These are phyloP conservation scores for Xylaria castorea DNA, from an alignment of 495 filamentous ascomycete genomes.

Conservation along the genomic window DNA sequence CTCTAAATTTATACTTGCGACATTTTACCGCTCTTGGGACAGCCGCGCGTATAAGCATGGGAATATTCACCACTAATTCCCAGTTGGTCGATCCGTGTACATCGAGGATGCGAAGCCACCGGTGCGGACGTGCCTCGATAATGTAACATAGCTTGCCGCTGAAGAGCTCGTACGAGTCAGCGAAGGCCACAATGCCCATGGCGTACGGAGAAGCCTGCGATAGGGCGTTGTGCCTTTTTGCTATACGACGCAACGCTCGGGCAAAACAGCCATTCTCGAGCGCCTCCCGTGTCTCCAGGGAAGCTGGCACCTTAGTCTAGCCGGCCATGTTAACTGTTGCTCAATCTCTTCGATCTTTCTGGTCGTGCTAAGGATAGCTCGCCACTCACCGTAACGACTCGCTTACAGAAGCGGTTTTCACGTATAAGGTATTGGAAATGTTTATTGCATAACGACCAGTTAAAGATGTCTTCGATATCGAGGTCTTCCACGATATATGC, in stretches of 20 bases:
- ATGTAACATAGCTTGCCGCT: conserved; percentile 71
- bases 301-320: conserved; percentile 62
- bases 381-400: conserved; percentile 62
- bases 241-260: conserved; percentile 62
- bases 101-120: conserved; percentile 68
- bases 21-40: conserved; percentile 39
- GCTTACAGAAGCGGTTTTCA: conserved; percentile 68
- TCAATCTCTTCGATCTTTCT: no score
- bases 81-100: conserved; percentile 56
- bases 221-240: conserved; percentile 67
- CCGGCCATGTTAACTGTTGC: conserved; percentile 24
- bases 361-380: background rate
- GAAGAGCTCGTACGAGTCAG: conserved; percentile 66
- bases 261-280: conserved; percentile 56
- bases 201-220: conserved; percentile 68
- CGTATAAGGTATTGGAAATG: conserved; percentile 59
- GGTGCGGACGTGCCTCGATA: conserved; percentile 42
- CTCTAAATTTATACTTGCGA: conserved; percentile 57
- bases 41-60: conserved; percentile 48
- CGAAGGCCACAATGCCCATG: conserved; percentile 64
- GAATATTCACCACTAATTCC: conserved; percentile 67
- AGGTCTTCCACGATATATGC: conserved; percentile 64
- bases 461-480: conserved; percentile 57
- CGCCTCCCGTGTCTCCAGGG: conserved; percentile 64
- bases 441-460: conserved; percentile 58